Evolutionary conservation across 208 protist genomes (phyloP).

Genomic region (Trypanosoma caninum): DNA sequence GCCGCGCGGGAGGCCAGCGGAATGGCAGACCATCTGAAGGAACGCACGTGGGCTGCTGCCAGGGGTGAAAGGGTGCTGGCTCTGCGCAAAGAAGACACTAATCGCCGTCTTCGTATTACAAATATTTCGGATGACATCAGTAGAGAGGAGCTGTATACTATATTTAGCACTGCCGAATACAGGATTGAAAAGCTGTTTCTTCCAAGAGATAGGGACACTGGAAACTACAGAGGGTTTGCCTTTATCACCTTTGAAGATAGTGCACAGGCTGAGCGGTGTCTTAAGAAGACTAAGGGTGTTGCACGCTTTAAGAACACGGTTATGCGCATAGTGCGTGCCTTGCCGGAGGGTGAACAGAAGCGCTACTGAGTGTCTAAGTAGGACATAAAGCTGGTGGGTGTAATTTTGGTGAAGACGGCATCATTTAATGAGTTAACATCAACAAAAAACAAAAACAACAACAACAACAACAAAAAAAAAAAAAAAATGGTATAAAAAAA

Average conservation of each 20-base stretch:
- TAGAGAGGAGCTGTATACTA: conserved; percentile 64
- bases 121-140: conserved; percentile 84
- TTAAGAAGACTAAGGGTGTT: conserved; percentile 24
- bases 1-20: conserved; percentile 15
- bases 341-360: conserved; percentile 18
- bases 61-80: conserved; percentile 27
- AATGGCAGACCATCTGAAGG: conserved; percentile 20
- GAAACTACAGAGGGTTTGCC: conserved; percentile 70
- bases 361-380: conserved; percentile 6
- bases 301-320: conserved; percentile 82
- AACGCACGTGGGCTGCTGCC: conserved; percentile 45
- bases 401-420: too few species aligned
- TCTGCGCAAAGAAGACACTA: conserved; percentile 31
- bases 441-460: neutral
- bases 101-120: conserved; percentile 63
- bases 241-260: conserved; percentile 61
- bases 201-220: conserved; percentile 49
- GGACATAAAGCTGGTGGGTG: neutral
- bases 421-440: too few species aligned
- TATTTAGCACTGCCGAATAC: conserved; percentile 62
- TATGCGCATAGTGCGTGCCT: conserved; percentile 50
- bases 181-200: conserved; percentile 58
- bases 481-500: neutral
- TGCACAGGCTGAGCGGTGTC: conserved; percentile 25
- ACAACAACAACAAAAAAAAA: neutral